phyloP scores from a whole-genome alignment of 805 yeast species.

The Wickerhamiella lipophila region DNA sequence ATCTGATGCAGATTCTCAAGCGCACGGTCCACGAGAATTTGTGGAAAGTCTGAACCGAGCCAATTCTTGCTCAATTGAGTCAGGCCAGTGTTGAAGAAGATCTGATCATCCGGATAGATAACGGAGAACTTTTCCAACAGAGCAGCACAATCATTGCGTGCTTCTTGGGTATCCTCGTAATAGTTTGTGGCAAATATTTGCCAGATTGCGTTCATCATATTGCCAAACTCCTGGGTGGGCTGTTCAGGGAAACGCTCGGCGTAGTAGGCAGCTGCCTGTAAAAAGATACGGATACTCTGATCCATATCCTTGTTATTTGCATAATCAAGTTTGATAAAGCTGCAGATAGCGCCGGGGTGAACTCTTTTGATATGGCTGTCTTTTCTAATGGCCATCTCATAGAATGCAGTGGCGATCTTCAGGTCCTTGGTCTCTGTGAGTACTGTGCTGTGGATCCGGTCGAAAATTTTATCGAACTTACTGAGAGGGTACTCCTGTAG shows the following conservation, averaged over 20 bases:
- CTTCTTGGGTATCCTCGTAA: conserved; percentile 15
- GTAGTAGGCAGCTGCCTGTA: conserved; percentile 13
- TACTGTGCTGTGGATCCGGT: conserved; percentile 21
- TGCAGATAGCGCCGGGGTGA: conserved; percentile 22
- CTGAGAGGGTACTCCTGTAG: conserved; percentile 14
- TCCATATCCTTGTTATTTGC: conserved; percentile 12
- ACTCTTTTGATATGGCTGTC: conserved; percentile 14
- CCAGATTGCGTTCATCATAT: conserved; percentile 15
- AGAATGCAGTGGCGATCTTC: conserved; percentile 17
- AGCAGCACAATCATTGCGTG: conserved; percentile 13
- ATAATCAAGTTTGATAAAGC: conserved; percentile 15
- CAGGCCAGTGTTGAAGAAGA: conserved; percentile 17
- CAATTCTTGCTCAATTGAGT: conserved; percentile 18
- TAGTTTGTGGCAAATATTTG: conserved; percentile 12
- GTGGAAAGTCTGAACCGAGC: conserved; percentile 16
- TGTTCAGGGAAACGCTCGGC: conserved; percentile 2
- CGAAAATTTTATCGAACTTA: conserved; percentile 14
- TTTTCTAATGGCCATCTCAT: conserved; percentile 15
- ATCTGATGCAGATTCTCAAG: background rate
- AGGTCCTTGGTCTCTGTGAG: conserved; percentile 18
- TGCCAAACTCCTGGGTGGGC: conserved; percentile 13
- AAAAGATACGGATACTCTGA: conserved; percentile 14
- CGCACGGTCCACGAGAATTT: conserved; percentile 13
- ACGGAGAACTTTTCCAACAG: conserved; percentile 11
- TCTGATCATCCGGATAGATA: conserved; percentile 10